These are phyloP conservation scores for Eutypella sp. DNA, from an alignment of 2,329 filamentous ascomycete species.

Conservation along the genomic window DNA sequence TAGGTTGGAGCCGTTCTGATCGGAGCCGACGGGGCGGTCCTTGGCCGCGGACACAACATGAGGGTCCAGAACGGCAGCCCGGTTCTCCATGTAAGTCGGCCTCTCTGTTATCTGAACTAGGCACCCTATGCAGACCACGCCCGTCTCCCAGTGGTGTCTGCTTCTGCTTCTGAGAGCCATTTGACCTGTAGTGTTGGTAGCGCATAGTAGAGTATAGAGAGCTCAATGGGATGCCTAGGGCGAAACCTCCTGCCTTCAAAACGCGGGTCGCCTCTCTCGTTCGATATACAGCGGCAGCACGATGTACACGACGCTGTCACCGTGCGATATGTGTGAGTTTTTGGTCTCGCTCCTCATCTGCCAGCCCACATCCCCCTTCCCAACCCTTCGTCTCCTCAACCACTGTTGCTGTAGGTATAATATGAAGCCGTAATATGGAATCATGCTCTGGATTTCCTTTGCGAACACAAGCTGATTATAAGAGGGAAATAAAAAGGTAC, in stretches of 20 bases:
- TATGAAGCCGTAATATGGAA: too few relatives aligned
- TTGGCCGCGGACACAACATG: slow-evolving; percentile 72
- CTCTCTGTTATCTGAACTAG: not conserved
- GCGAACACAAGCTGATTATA: not conserved
- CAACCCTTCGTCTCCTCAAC: too few relatives aligned
- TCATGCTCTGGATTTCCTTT: too few relatives aligned
- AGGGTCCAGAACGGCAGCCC: slow-evolving; percentile 67
- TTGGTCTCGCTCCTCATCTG: not conserved
- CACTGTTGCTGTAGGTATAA: too few relatives aligned
- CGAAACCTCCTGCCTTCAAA: slow-evolving; percentile 71
- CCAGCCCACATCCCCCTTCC: not conserved
- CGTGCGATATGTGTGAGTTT: slow-evolving; percentile 67
- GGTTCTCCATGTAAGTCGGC: slow-evolving; percentile 59
- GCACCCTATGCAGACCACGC: too few relatives aligned
- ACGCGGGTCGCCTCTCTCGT: slow-evolving; percentile 66
- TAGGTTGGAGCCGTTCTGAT: slow-evolving; percentile 56
- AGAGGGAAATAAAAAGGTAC: slow-evolving; percentile 38
- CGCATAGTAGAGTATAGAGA: not conserved
- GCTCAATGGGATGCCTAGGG: too few relatives aligned
- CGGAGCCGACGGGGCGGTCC: slow-evolving; percentile 62
- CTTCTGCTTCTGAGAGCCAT: not conserved
- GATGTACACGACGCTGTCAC: slow-evolving; percentile 80
- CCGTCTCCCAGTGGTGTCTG: not conserved
- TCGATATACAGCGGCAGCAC: slow-evolving; percentile 65
- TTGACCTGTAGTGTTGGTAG: not conserved